Evolutionary conservation across 1,284 basidiomycete species (phyloP).

Genomic region (Trametes versicolor): DNA sequence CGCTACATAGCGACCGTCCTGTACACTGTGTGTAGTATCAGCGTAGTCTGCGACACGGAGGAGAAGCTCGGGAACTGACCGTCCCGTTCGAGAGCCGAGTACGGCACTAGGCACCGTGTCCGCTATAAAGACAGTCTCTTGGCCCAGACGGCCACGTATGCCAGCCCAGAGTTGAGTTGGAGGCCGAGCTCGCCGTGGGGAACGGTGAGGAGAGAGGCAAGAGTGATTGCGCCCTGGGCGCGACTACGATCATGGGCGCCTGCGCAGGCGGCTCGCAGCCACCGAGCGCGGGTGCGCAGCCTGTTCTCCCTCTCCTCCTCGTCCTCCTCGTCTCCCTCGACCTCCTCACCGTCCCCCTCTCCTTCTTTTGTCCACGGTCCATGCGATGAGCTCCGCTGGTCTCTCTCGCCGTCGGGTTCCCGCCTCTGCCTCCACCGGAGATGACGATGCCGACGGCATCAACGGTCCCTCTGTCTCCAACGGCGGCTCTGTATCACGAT

Average conservation of each 20-base stretch:
- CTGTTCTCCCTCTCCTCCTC: slow-evolving; percentile 22
- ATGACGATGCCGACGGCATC: slow-evolving; percentile 45
- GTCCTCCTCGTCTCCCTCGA: slow-evolving; percentile 2
- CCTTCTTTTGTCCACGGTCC: slow-evolving; percentile 9
- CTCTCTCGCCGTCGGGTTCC: slow-evolving; percentile 64
- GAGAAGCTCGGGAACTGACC: no score
- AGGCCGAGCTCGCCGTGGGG: slow-evolving; percentile 18
- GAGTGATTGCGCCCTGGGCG: not conserved
- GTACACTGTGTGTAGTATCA: no score
- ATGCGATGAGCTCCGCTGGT: slow-evolving; percentile 53
- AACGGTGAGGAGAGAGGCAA: slow-evolving; percentile 13
- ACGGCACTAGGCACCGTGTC: not conserved
- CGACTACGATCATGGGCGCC: slow-evolving; percentile 21
- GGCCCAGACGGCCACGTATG: not conserved
- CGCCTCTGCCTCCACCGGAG: slow-evolving; percentile 47
- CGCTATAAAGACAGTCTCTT: not conserved
- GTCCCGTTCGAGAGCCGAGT: not conserved
- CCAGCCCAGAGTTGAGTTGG: not conserved
- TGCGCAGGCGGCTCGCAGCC: slow-evolving; percentile 13
- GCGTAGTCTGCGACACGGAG: no score
- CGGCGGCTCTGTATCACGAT: slow-evolving; percentile 45
- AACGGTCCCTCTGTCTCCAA: slow-evolving; percentile 44
- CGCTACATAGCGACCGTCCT: not conserved
- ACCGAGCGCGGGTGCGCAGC: slow-evolving; percentile 7
- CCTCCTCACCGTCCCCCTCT: not conserved